A percentile compares a stretch with the other conserved stretches of the same genome.
Evolutionary conservation across 2,329 filamentous ascomycete genomes (phyloP).

Genomic region (Teratosphaeriaceae sp.): DNA sequence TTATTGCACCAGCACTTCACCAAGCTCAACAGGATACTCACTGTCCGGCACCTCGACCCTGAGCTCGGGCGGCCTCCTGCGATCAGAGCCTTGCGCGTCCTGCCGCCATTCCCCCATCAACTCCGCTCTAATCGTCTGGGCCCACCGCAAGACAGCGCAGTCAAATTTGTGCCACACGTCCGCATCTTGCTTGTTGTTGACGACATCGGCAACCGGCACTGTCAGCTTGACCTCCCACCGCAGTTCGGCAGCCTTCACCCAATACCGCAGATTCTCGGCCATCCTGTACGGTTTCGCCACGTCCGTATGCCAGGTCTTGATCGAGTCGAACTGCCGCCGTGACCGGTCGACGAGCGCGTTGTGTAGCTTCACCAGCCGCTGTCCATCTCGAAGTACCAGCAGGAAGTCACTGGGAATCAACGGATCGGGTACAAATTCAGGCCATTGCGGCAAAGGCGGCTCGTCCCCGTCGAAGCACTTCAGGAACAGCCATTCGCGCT

Average conservation of each 20-base stretch:
- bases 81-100: constrained; percentile 18
- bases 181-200: constrained; percentile 59
- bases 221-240: constrained; percentile 83
- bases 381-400: constrained; percentile 65
- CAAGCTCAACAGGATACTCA: neutral
- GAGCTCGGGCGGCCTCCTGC: constrained; percentile 23
- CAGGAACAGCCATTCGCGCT: constrained; percentile 77
- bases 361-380: constrained; percentile 78
- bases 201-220: constrained; percentile 79
- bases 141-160: constrained; percentile 75
- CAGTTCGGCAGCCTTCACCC: constrained; percentile 92
- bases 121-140: constrained; percentile 72
- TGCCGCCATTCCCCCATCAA: constrained; percentile 64
- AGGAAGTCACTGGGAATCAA: constrained; percentile 59
- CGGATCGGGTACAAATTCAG: constrained; percentile 33
- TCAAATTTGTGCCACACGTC: constrained; percentile 78
- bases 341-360: constrained; percentile 84
- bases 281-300: constrained; percentile 90
- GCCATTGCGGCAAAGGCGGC: constrained; percentile 62
- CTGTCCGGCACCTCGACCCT: constrained; percentile 19
- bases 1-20: neutral
- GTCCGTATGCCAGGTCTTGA: constrained; percentile 85
- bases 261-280: constrained; percentile 90
- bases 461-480: constrained; percentile 61
- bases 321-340: constrained; percentile 77